These are phyloP conservation scores for Pythium oligandrum DNA, from an alignment of 352 stramenopile genomes.

Conservation along the genomic window DNA sequence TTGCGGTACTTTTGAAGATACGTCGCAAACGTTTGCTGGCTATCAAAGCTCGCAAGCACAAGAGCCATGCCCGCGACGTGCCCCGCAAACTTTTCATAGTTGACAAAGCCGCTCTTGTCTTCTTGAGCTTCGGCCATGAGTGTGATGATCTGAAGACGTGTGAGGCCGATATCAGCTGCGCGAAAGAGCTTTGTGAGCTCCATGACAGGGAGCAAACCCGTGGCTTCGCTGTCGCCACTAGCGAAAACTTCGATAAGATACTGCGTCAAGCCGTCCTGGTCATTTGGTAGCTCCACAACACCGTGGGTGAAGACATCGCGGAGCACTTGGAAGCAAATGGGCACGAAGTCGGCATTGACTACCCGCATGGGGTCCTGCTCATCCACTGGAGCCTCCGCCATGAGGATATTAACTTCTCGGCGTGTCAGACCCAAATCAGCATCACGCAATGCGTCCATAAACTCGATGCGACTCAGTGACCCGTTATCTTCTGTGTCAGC, in stretches of 20 bases:
- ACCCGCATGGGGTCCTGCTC: constrained; percentile 24
- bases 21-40: constrained; percentile 46
- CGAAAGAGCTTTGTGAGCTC: constrained; percentile 59
- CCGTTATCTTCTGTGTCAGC: constrained; percentile 51
- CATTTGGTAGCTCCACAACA: constrained; percentile 55
- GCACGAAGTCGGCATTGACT: constrained; percentile 51
- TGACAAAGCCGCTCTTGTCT: constrained; percentile 70
- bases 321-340: constrained; percentile 55
- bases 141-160: constrained; percentile 65
- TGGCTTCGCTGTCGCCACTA: constrained; percentile 57
- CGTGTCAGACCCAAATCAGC: constrained; percentile 61
- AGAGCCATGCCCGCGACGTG: constrained; percentile 70
- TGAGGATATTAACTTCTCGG: constrained; percentile 72
- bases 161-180: constrained; percentile 65
- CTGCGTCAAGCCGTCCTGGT: constrained; percentile 61
- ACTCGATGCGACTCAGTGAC: constrained; percentile 39
- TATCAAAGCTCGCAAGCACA: constrained; percentile 60
- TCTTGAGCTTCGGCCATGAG: constrained; percentile 68
- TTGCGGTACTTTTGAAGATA: constrained; percentile 66
- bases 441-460: constrained; percentile 65
- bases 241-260: constrained; percentile 74
- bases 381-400: constrained; percentile 48
- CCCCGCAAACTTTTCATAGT: constrained; percentile 66
- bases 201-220: constrained; percentile 50
- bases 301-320: constrained; percentile 45